phyloP scores from a whole-genome alignment of 192 early-diverging fungal genomes.

The Nowakowskiella sp. region DNA sequence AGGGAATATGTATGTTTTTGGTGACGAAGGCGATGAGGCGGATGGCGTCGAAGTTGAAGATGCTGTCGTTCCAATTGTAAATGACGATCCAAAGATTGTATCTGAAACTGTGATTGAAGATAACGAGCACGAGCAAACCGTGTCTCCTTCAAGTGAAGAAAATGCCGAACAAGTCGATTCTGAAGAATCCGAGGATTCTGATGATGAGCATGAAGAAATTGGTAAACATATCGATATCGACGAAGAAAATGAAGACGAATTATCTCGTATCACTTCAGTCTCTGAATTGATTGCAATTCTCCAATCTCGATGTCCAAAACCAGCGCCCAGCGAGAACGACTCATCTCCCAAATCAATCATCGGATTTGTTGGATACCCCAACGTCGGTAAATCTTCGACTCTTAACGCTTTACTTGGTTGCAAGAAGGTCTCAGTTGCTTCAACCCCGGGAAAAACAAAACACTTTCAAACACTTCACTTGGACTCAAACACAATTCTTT shows the following conservation, averaged over 20 bases:
- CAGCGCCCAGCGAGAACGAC: conserved; percentile 12
- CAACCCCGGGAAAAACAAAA: conserved; percentile 99
- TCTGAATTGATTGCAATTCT: conserved; percentile 64
- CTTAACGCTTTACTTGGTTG: conserved; percentile 94
- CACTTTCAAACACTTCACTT: conserved; percentile 94
- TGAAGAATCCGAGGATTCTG: no score
- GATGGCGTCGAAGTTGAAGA: conserved; percentile 16
- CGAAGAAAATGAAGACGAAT: no score
- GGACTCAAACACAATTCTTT: conserved; percentile 66
- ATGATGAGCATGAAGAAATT: no score
- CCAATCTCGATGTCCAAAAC: conserved; percentile 44
- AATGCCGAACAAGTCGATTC: no score
- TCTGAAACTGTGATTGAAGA: conserved; percentile 14
- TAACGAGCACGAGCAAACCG: no score
- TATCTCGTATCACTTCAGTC: no score
- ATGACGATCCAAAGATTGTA: conserved; percentile 20
- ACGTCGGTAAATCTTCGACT: conserved; percentile 98
- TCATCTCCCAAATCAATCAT: conserved; percentile 66
- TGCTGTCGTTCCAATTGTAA: no score
- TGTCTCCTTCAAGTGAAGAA: no score
- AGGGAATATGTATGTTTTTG: conserved; percentile 14
- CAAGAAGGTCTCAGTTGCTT: conserved; percentile 87
- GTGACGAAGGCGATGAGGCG: conserved; percentile 8
- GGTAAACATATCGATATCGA: no score
- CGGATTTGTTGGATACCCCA: conserved; percentile 97